Evolutionary conservation across 768 basidiomycete genomes (phyloP).

Genomic region (Pholiota conissans): DNA sequence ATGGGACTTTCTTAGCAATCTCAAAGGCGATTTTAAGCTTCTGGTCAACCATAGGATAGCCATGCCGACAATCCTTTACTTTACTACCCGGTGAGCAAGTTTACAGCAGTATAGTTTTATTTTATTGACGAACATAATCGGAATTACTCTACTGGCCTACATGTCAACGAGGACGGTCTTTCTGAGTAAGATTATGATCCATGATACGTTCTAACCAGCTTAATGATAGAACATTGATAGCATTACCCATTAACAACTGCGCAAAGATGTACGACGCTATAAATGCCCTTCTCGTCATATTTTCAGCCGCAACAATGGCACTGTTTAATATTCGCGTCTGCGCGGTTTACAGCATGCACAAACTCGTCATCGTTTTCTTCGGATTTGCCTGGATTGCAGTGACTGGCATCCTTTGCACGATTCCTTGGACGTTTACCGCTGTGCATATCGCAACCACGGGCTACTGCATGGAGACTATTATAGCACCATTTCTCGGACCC

Average conservation of each 20-base stretch:
- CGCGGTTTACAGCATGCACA: conserved; percentile 21
- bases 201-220: no score
- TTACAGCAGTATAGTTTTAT: no score
- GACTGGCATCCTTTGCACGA: conserved; percentile 6
- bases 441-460: conserved; percentile 22
- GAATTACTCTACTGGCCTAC: conserved; percentile 15
- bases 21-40: conserved; percentile 11
- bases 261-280: conserved; percentile 10
- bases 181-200: conserved; percentile 13
- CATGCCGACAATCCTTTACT: conserved; percentile 15
- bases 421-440: conserved; percentile 22
- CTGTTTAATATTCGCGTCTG: conserved; percentile 29
- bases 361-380: conserved; percentile 19
- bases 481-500: conserved; percentile 14
- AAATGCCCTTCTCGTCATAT: conserved; percentile 19
- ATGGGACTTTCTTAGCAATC: conserved; percentile 16
- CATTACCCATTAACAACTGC: conserved; percentile 16
- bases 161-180: conserved; percentile 15
- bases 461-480: conserved; percentile 20
- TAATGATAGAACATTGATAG: not conserved
- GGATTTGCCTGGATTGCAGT: conserved; percentile 28
- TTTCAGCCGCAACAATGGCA: conserved; percentile 18
- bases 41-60: conserved; percentile 3
- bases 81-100: conserved; percentile 11
- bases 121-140: no score